Evolutionary conservation across 2,329 filamentous ascomycete genomes (phyloP).

Genomic region (Bipolaris cookei): DNA sequence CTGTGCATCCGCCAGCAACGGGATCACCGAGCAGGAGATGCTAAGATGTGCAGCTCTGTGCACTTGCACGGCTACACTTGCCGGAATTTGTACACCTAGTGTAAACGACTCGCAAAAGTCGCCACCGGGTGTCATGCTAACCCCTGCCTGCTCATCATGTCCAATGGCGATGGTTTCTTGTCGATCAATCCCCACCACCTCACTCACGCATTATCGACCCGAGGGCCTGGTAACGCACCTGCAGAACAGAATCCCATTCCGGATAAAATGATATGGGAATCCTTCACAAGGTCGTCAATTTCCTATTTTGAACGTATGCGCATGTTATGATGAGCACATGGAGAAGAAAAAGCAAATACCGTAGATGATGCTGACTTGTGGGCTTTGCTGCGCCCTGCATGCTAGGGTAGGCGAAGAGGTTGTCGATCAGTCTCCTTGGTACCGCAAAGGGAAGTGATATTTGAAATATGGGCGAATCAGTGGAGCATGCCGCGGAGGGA

Average conservation of each 20-base stretch:
- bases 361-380: not conserved
- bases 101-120: not conserved
- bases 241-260: conserved; percentile 4
- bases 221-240: conserved; percentile 13
- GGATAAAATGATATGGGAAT: not conserved
- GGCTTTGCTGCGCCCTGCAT: not conserved
- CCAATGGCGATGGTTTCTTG: not conserved
- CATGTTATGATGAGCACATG: conserved; percentile 8
- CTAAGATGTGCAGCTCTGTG: conserved; percentile 1
- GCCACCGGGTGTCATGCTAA: conserved; percentile 5
- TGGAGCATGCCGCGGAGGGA: not conserved
- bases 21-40: not conserved
- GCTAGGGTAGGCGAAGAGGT: conserved; percentile 13
- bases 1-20: not conserved
- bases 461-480: conserved; percentile 1
- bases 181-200: conserved; percentile 11
- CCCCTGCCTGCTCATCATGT: conserved; percentile 2
- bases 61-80: not conserved
- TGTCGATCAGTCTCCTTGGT: conserved; percentile 3
- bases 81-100: not conserved
- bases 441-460: conserved; percentile 2
- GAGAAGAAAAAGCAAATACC: not conserved
- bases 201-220: conserved; percentile 20
- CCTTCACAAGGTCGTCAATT: not conserved
- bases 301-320: conserved; percentile 12